Conservation (phyloP, 2,329 filamentous ascomycete genomes). For the Alternaria angustiovoidea region DNA sequence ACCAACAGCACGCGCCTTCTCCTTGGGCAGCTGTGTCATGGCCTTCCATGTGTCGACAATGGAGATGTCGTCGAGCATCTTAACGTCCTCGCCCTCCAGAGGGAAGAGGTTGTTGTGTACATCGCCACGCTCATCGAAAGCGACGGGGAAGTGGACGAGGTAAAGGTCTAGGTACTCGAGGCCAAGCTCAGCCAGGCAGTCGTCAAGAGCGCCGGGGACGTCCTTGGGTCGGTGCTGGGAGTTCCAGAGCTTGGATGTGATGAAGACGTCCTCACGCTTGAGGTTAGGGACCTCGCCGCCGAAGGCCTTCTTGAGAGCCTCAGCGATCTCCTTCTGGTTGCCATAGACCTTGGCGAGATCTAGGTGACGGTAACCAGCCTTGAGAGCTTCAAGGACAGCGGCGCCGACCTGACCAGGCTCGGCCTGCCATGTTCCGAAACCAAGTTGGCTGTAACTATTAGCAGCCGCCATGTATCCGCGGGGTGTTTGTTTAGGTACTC, state of each 20-base stretch:
- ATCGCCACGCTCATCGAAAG: constrained; percentile 60
- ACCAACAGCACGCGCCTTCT: constrained; percentile 41
- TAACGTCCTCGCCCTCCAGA: constrained; percentile 30
- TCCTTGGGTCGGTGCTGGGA: constrained; percentile 75
- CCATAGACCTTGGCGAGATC: constrained; percentile 43
- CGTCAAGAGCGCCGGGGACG: constrained; percentile 76
- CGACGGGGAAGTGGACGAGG: constrained; percentile 73
- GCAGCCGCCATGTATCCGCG: constrained; percentile 60
- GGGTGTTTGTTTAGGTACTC: constrained; percentile 66
- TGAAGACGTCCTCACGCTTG: constrained; percentile 51
- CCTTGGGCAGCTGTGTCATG: constrained; percentile 51
- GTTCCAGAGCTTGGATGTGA: constrained; percentile 87
- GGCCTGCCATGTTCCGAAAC: constrained; percentile 45
- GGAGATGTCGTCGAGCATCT: constrained; percentile 66
- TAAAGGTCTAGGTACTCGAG: constrained; percentile 91
- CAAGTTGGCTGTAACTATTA: constrained; percentile 64
- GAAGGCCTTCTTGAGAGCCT: constrained; percentile 40
- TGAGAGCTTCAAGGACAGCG: constrained; percentile 50
- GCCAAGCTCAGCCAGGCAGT: constrained; percentile 76
- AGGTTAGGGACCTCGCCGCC: constrained; percentile 58
- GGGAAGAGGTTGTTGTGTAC: constrained; percentile 38
- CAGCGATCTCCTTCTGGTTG: constrained; percentile 42
- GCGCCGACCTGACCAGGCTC: constrained; percentile 49
- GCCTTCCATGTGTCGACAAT: constrained; percentile 48
- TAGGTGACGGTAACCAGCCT: constrained; percentile 43